phyloP scores from a whole-genome alignment of 164 flowering plant species.

The Magnolia officinalis region DNA sequence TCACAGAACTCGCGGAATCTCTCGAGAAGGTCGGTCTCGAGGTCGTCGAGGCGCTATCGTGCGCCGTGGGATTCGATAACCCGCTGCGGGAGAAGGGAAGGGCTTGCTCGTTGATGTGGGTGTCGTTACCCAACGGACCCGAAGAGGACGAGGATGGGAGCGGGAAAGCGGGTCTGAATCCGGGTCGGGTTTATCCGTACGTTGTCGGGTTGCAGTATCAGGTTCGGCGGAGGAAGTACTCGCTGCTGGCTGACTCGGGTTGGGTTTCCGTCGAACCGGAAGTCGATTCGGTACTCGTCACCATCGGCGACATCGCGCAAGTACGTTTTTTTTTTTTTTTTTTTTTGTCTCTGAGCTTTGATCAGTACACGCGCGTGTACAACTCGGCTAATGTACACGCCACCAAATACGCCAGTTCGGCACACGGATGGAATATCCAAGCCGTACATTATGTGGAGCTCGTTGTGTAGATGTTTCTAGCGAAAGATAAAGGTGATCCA shows the following conservation, averaged over 20 bases:
- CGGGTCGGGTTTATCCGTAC: conserved; percentile 59
- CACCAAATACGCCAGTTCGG: too few relatives aligned
- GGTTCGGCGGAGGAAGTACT: conserved; percentile 36
- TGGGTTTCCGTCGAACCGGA: conserved; percentile 54
- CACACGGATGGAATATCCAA: not conserved
- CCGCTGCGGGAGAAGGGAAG: conserved; percentile 30
- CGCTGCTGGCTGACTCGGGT: conserved; percentile 62
- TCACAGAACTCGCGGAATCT: conserved; percentile 42
- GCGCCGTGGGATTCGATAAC: conserved; percentile 48
- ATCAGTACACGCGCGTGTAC: not conserved
- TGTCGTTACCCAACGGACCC: conserved; percentile 22
- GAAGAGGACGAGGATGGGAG: conserved; percentile 15
- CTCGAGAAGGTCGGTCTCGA: conserved; percentile 55
- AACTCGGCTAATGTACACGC: too few relatives aligned
- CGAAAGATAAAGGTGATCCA: too few relatives aligned
- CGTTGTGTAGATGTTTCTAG: not conserved
- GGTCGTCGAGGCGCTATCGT: conserved; percentile 38
- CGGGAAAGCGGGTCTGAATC: not conserved
- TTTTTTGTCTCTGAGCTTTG: not conserved
- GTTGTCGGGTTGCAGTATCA: conserved; percentile 60
- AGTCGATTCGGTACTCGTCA: conserved; percentile 60
- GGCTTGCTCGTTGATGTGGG: conserved; percentile 51
- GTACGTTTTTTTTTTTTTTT: conserved; percentile 21
- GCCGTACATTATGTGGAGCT: not conserved
- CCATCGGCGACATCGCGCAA: conserved; percentile 81